Evolutionary conservation across 306 rosid genomes (phyloP), one percentile per base, ranked within the genome.

Genomic region (Cicer arietinum): DNA sequence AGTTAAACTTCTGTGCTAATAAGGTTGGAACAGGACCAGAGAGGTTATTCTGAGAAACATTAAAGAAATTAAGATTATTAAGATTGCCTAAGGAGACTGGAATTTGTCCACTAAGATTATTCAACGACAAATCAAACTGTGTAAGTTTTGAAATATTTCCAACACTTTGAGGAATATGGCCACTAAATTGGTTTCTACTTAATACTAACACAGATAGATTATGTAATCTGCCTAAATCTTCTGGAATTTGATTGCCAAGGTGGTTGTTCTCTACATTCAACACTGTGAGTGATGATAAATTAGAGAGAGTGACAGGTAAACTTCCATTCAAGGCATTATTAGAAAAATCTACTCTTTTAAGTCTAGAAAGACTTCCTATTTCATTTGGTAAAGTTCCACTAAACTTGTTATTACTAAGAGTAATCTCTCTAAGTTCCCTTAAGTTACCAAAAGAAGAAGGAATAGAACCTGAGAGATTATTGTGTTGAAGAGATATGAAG

Each of bases 31-130:
- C 98, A 10, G 88, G 79, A 39, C 98, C 98, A 13, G 97, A 88
- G 40, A 93, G 93, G 60, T 88, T 76, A 64, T 93, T 93, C 77
- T 89, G 76, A 8, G 98, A 93, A 63, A 93, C 97, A 69, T 91
- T 88, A 76, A 93, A 87, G 66, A 73, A 81, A 48, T 2, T 68
- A 12, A 93, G 96, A 66, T 72, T 75, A 7, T 56, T 18, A 39
- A 93, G 81, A 76, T 71, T 75, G 48, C 76, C 69, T 16, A 91
- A 76, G 57, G 97, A 81, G 64, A 39, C 71, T 51, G 97, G 98
- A 60, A 93, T 93, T 86, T 82, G 83, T 79, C 87, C 91, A 61
- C 83, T 79, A 56, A 92, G 86, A 80, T 89, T 88, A 81, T 93
- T 93, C 40, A 69, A 77, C 39, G 96, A 90, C 71, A 93, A 80